Evolutionary conservation across 2,329 filamentous ascomycete species (phyloP).

Genomic region (Ceratocystis eucalypticola): DNA sequence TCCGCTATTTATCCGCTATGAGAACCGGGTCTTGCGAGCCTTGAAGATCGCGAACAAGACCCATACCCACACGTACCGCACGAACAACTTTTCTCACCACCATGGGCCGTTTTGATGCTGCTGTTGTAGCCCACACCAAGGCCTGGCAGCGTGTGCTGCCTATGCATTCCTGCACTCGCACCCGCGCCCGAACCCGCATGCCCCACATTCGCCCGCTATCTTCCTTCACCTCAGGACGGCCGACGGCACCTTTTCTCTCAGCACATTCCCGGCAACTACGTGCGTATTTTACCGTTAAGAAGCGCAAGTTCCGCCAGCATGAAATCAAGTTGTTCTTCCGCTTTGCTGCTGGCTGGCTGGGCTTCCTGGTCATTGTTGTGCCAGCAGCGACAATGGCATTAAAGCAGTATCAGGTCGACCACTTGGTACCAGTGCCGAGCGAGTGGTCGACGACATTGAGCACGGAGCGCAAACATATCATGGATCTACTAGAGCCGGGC

Average conservation of each 20-base stretch:
- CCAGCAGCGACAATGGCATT: slow-evolving; percentile 12
- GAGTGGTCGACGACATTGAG: slow-evolving; percentile 12
- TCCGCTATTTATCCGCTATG: background rate
- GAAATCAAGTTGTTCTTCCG: slow-evolving; percentile 58
- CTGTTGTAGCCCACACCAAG: slow-evolving; percentile 23
- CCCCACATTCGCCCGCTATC: slow-evolving; percentile 40
- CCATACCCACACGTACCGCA: background rate
- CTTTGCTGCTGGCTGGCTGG: slow-evolving; percentile 26
- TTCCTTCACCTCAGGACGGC: slow-evolving; percentile 30
- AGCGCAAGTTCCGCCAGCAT: slow-evolving; percentile 53
- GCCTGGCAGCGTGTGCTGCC: slow-evolving; percentile 21
- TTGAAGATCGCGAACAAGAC: background rate
- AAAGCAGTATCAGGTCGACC: slow-evolving; percentile 14
- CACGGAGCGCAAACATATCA: slow-evolving; percentile 6
- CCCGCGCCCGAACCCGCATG: background rate
- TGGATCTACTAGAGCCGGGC: slow-evolving; percentile 14
- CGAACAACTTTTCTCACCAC: background rate
- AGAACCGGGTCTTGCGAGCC: background rate
- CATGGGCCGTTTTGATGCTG: background rate
- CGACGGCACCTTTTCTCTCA: slow-evolving; percentile 39
- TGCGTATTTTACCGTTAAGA: slow-evolving; percentile 64
- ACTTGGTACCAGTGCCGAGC: slow-evolving; percentile 15
- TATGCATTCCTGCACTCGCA: background rate
- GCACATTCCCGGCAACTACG: slow-evolving; percentile 39
- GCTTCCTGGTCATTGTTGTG: slow-evolving; percentile 8